phyloP scores from a whole-genome alignment of 1,139 yeast genomes.

The Geotrichum aggregatum region DNA sequence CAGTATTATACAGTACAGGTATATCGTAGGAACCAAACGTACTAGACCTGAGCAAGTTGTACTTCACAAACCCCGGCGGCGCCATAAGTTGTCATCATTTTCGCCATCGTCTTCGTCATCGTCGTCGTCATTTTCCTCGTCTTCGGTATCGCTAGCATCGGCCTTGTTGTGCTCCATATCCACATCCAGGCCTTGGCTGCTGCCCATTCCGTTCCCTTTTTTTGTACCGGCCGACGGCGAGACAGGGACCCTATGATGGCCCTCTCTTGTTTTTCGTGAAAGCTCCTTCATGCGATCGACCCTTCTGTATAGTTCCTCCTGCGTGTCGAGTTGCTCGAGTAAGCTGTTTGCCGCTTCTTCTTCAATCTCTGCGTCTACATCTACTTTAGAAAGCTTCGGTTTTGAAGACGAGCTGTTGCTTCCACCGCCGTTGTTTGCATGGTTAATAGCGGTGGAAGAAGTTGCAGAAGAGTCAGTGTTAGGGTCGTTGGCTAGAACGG shows the following conservation, averaged over 20 bases:
- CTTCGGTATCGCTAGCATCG: constrained; percentile 28
- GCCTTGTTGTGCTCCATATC: too few relatives aligned
- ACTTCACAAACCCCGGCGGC: constrained; percentile 9
- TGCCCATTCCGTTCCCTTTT: neutral
- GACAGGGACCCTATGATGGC: too few relatives aligned
- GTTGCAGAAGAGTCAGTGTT: neutral
- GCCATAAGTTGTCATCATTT: too few relatives aligned
- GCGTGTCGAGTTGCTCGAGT: constrained; percentile 65
- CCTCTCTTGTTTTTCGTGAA: constrained; percentile 46
- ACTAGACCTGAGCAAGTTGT: too few relatives aligned
- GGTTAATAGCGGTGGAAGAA: neutral
- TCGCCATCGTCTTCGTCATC: constrained; percentile 33
- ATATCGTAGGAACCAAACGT: too few relatives aligned
- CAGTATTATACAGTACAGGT: too few relatives aligned
- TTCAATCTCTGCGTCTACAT: constrained; percentile 67
- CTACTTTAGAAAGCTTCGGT: too few relatives aligned
- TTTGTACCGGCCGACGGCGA: too few relatives aligned
- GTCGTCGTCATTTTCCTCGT: constrained; percentile 22
- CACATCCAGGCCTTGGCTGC: too few relatives aligned
- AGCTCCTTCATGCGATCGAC: constrained; percentile 17
- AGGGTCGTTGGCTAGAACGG: constrained; percentile 2
- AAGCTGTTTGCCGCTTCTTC: constrained; percentile 58
- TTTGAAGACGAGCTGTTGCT: too few relatives aligned
- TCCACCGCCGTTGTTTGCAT: neutral
- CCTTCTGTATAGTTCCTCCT: constrained; percentile 36